Conservation (phyloP, 257 asterid species). For the Solanum medicagineum region DNA sequence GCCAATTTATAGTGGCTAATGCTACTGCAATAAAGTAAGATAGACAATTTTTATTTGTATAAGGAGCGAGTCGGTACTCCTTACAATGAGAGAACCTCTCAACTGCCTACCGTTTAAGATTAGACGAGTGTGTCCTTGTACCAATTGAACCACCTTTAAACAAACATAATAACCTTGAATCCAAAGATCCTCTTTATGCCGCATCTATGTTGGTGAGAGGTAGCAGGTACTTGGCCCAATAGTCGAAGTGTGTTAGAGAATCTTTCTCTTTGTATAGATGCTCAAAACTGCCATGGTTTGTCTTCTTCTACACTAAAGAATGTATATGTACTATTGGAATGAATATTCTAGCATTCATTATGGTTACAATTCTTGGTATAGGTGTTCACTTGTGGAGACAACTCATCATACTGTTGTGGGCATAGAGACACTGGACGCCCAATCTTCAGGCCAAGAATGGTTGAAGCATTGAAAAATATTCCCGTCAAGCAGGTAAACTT, state of each 20-base stretch:
- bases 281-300: background rate
- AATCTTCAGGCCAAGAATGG: constrained; percentile 65
- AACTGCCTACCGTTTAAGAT: background rate
- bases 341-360: background rate
- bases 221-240: background rate
- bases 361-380: constrained; percentile 14
- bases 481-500: constrained; percentile 64
- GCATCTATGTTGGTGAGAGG: background rate
- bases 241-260: background rate
- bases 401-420: constrained; percentile 79
- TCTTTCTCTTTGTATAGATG: background rate
- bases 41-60: background rate
- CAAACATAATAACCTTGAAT: background rate
- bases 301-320: background rate
- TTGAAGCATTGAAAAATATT: constrained; percentile 53
- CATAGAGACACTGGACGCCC: constrained; percentile 61
- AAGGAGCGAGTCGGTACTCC: background rate
- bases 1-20: background rate
- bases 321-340: background rate
- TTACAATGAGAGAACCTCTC: background rate
- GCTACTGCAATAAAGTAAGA: background rate
- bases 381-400: constrained; percentile 87
- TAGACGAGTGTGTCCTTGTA: background rate
- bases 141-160: background rate
- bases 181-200: background rate